A percentile compares a stretch with the other conserved stretches of the same genome.
These are phyloP conservation scores for Bolboschoenus planiculmis DNA, from an alignment of 176 grass and related monocot species.

Conservation along the genomic window DNA sequence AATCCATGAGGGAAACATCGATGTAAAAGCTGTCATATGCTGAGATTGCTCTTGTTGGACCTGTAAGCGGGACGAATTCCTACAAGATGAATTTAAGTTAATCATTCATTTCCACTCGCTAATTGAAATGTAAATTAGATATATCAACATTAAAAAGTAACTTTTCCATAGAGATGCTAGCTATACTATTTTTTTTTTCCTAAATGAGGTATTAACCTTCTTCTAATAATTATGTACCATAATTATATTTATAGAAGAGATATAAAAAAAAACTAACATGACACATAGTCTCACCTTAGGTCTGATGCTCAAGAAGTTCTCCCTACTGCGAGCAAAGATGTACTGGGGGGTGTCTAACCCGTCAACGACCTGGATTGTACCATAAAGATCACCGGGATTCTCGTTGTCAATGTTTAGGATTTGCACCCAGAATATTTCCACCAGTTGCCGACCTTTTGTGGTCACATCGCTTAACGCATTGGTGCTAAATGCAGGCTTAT, in stretches of 20 bases:
- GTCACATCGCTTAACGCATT: neutral
- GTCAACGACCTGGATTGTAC: slow-evolving; percentile 8
- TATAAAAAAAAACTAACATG: neutral
- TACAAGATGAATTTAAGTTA: neutral
- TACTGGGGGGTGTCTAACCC: neutral
- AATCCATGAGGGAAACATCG: slow-evolving; percentile 20
- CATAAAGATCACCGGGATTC: slow-evolving; percentile 29
- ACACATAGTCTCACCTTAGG: neutral
- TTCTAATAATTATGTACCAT: neutral
- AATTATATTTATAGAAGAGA: neutral
- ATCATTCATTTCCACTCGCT: neutral
- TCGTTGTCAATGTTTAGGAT: slow-evolving; percentile 19
- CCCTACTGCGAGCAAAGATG: slow-evolving; percentile 1
- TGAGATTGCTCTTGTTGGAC: slow-evolving; percentile 28
- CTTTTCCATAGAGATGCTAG: too few relatives aligned
- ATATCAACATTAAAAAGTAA: neutral
- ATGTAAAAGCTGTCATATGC: slow-evolving; percentile 24
- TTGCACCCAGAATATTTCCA: slow-evolving; percentile 18
- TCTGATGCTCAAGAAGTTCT: neutral
- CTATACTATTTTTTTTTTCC: too few relatives aligned
- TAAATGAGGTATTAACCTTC: neutral
- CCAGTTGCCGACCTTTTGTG: slow-evolving; percentile 11
- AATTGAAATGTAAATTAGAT: neutral
- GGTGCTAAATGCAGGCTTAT: neutral
- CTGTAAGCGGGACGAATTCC: slow-evolving; percentile 13